Percentiles rank a stretch among this genome's conserved stretches.
Evolutionary conservation across 192 early-diverging fungal genomes (phyloP).

Genomic region (Linnemannia schmuckeri): DNA sequence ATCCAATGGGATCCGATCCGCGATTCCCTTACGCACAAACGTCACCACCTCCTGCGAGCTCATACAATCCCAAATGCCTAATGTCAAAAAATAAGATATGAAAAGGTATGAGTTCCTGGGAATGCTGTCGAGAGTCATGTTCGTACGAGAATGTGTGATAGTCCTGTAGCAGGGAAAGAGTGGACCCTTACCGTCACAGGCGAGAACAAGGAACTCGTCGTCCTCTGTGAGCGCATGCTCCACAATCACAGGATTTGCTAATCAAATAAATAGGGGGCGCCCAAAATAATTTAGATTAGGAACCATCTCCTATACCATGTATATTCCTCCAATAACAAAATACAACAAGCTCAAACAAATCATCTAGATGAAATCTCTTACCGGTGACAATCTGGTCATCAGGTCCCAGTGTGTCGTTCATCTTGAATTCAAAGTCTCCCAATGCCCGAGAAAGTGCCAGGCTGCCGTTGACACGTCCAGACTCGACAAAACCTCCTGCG

Average conservation of each 20-base stretch:
- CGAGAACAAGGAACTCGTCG: constrained; percentile 95
- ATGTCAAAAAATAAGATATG: background rate
- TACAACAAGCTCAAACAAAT: background rate
- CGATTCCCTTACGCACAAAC: constrained; percentile 83
- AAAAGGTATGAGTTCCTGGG: no score
- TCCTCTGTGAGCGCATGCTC: constrained; percentile 69
- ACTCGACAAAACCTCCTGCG: constrained; percentile 98
- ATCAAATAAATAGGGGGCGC: background rate
- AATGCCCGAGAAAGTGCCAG: constrained; percentile 96
- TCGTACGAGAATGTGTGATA: no score
- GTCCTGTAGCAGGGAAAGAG: background rate
- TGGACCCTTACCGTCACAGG: constrained; percentile 87
- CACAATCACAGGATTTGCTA: constrained; percentile 87
- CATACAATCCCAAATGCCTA: constrained; percentile 99
- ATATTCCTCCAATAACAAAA: background rate
- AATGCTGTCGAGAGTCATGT: no score
- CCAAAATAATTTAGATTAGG: background rate
- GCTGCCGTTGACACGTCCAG: constrained; percentile 98
- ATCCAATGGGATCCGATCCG: constrained; percentile 69
- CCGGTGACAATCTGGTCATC: constrained; percentile 96
- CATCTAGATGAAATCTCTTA: constrained; percentile 7
- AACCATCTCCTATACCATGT: background rate
- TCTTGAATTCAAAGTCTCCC: constrained; percentile 99
- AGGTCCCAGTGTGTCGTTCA: constrained; percentile 77
- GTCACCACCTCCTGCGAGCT: constrained; percentile 90